These are phyloP conservation scores for Magnaporthiopsis incrustans DNA, from an alignment of 2,329 filamentous ascomycete genomes.

Conservation along the genomic window DNA sequence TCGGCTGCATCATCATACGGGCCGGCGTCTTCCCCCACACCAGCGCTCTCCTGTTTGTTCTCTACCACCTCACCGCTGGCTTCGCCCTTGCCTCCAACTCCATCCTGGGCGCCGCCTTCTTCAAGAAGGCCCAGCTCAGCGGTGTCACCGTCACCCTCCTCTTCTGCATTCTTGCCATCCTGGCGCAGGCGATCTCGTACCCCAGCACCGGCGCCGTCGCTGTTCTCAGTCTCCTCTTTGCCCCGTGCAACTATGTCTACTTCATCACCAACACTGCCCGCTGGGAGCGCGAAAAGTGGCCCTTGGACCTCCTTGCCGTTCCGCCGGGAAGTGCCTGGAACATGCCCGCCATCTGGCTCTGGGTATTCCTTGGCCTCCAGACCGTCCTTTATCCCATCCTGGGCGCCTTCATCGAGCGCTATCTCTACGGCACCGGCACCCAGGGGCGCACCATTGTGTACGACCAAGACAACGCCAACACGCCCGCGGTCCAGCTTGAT, in stretches of 20 bases:
- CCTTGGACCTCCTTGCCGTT: conserved; percentile 51
- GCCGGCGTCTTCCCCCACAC: conserved; percentile 58
- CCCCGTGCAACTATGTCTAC: conserved; percentile 81
- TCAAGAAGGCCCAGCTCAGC: conserved; percentile 79
- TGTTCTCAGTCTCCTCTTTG: conserved; percentile 68
- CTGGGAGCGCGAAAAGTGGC: conserved; percentile 56
- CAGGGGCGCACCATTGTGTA: conserved; percentile 47
- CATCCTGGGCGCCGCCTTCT: conserved; percentile 73
- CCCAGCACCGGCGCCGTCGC: conserved; percentile 57
- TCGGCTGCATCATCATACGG: conserved; percentile 59
- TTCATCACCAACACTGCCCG: conserved; percentile 70
- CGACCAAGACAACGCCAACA: conserved; percentile 20
- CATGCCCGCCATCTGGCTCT: conserved; percentile 67
- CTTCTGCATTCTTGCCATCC: conserved; percentile 67
- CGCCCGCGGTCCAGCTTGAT: conserved; percentile 59
- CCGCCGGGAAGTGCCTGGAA: conserved; percentile 60
- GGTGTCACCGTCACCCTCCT: conserved; percentile 71
- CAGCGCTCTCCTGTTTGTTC: conserved; percentile 55
- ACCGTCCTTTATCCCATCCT: conserved; percentile 70
- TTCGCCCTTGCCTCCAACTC: conserved; percentile 72
- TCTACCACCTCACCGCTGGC: conserved; percentile 71
- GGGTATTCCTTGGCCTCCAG: conserved; percentile 70
- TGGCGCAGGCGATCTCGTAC: conserved; percentile 66
- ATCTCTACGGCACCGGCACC: conserved; percentile 66
- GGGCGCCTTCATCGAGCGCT: conserved; percentile 65